Evolutionary conservation across 2,329 filamentous ascomycete species (phyloP).

Genomic region (Bipolaris bicolor): DNA sequence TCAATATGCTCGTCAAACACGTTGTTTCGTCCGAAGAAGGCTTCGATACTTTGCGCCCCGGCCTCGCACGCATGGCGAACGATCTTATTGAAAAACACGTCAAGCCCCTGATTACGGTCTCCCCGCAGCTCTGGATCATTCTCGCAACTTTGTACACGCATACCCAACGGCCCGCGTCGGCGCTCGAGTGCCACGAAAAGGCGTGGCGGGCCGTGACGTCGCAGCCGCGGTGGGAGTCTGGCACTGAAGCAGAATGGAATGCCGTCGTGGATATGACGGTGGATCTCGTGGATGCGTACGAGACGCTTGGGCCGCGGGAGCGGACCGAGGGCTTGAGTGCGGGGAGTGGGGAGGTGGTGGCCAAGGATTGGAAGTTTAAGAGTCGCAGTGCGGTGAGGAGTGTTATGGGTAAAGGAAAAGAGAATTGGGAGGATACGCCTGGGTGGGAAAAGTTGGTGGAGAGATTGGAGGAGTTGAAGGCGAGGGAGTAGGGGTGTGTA

Average conservation of each 20-base stretch:
- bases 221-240: slow-evolving; percentile 61
- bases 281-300: slow-evolving; percentile 80
- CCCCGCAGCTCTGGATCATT: slow-evolving; percentile 77
- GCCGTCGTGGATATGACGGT: slow-evolving; percentile 78
- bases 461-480: slow-evolving; percentile 52
- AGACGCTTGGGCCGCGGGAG: slow-evolving; percentile 66
- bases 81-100: slow-evolving; percentile 76
- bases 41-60: slow-evolving; percentile 53
- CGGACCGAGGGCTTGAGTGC: slow-evolving; percentile 60
- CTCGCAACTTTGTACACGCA: slow-evolving; percentile 75
- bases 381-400: slow-evolving; percentile 82
- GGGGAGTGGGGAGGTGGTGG: slow-evolving; percentile 66
- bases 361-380: slow-evolving; percentile 86
- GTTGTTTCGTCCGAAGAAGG: slow-evolving; percentile 56
- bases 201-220: slow-evolving; percentile 78
- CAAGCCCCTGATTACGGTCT: slow-evolving; percentile 81
- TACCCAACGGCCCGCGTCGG: slow-evolving; percentile 70
- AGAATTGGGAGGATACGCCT: slow-evolving; percentile 78
- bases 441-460: slow-evolving; percentile 69
- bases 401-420: slow-evolving; percentile 80
- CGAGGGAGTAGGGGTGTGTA: slow-evolving; percentile 14
- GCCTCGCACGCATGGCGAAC: slow-evolving; percentile 67
- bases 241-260: slow-evolving; percentile 70
- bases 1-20: slow-evolving; percentile 75
- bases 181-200: slow-evolving; percentile 85